Evolutionary conservation across 1,284 basidiomycete species (phyloP), one percentile per base, ranked within the genome.

Genomic region (Cutaneotrichosporon mucoides): DNA sequence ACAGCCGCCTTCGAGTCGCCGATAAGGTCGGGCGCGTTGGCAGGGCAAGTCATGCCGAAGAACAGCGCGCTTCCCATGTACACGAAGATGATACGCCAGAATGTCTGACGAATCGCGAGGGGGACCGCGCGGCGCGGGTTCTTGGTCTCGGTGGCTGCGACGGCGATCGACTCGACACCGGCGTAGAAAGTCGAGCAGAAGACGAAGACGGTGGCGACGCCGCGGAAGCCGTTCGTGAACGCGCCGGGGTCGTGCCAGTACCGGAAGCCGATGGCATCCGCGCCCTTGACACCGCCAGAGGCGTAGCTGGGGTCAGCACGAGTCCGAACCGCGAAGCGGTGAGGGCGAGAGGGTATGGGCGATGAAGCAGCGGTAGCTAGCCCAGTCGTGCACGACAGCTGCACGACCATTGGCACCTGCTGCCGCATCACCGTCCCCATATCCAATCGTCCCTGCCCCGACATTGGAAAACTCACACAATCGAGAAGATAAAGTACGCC

Each of bases 21-120:
- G 61, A 83, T 76, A 34, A 92, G 83, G 15, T 82, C 75, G 0
- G 77, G 68, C 58, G 87, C 81, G 70, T 84, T 85, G 43, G 84
- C 88, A 2, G 89, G 85, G 8, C 90, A 88, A 58, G 92, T 82
- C 33, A 92, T 77, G 51, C 90, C 89, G 63, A 92, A 88, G 63
- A 90, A 78, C 55, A 83, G 75, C 40, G 76, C 75, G 45, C 77
- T 77, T 34, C 59, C 79, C 67, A 90, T 85, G 79, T 92, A 93
- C 73, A 93, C 82, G 62, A 83, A 66, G 37, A 81, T 81, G 66
- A 94, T 90, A 69, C 88, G 86, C 66, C 86, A 80, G 75, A 87
- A 89, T 33, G 92, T 88, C 49, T 87, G 82, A 60, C 83, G 82
- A 76, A 88, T 86, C 2, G 90, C 90, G 69, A 86, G 87, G 44